Conservation (phyloP, 1,284 basidiomycete genomes). For the Ganoderma boninense region DNA sequence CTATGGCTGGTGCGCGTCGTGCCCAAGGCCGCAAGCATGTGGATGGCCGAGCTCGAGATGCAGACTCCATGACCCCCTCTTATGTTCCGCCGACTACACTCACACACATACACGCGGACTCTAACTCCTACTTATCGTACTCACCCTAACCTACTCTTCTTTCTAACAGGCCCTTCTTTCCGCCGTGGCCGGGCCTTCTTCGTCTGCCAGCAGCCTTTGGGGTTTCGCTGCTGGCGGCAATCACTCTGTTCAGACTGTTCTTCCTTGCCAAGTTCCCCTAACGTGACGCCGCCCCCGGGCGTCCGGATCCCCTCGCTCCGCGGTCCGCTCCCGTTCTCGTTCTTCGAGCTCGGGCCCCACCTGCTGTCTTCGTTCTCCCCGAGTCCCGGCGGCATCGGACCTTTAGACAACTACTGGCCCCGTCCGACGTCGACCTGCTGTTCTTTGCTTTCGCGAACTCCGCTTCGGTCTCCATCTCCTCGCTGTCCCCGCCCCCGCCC, state of each 20-base stretch:
- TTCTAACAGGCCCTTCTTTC: background rate
- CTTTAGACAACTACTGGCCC: conserved; percentile 5
- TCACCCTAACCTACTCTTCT: background rate
- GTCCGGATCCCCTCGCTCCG: no score
- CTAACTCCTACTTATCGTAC: background rate
- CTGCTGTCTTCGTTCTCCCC: background rate
- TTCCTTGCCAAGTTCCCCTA: no score
- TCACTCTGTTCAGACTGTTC: background rate
- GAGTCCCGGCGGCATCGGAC: conserved; percentile 8
- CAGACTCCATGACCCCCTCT: conserved; percentile 15
- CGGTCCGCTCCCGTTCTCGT: no score
- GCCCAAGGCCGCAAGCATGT: conserved; percentile 27
- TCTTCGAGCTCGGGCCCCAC: no score
- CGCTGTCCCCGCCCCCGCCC: background rate
- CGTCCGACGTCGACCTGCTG: background rate
- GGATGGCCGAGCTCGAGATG: conserved; percentile 35
- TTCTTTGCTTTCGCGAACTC: background rate
- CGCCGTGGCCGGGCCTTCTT: background rate
- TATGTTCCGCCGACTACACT: background rate
- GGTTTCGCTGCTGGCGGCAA: background rate
- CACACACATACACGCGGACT: background rate
- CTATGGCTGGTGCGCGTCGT: conserved; percentile 33
- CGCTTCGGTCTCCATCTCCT: background rate
- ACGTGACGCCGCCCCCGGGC: background rate
- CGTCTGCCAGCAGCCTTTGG: background rate